Evolutionary conservation across 805 yeast genomes (phyloP), one percentile per base, ranked within the genome.

Genomic region (Myxozyma udenii): DNA sequence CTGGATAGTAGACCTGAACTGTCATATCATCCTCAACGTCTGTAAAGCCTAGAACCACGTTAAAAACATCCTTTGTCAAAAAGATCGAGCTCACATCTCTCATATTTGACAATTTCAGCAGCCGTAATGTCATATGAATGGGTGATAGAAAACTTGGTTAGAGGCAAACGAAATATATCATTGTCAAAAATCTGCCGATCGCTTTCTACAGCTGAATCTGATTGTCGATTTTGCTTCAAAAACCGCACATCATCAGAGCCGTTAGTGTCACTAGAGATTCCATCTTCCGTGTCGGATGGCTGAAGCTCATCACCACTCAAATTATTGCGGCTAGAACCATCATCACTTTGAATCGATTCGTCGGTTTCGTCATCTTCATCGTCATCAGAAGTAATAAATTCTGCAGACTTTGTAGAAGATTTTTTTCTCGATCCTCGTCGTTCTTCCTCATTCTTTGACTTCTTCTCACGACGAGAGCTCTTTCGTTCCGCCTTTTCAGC

Each of bases 361-460:
- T 69, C 74, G 32, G 66, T 64, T 3, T 75, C 76, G 38, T 71
- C 68, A 12, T 75, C 63, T 45, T 78, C 74, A 2, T 55, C 46
- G 5, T 53, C 57, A 25, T 53, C 57, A 3, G 49, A 50, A 22
- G 49, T 41, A 25, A 54, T 28, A 23, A 51, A 51, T 30, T 54
- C 56, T 21, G 36, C 46, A 2, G 54, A 49, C 28, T 38, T 50
- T 14, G 32, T 42, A 1, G 40, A 23, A 16, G 30, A 23, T 40
- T 41, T 49, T n/a, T n/a, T n/a, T n/a, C n/a, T n/a, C 19, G 49
- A 24, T 23, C 21, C 49, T 3, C 42, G 36, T 39, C 11, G n/a
- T n/a, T 16, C 21, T 36, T 38, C 24, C 16, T 38, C 49, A 7
- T 19, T 40, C 39, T 46, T 50, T 11, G 41, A 37, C 38, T 51